phyloP scores from a whole-genome alignment of 2,329 filamentous ascomycete species.

The Talaromyces verruculosus region DNA sequence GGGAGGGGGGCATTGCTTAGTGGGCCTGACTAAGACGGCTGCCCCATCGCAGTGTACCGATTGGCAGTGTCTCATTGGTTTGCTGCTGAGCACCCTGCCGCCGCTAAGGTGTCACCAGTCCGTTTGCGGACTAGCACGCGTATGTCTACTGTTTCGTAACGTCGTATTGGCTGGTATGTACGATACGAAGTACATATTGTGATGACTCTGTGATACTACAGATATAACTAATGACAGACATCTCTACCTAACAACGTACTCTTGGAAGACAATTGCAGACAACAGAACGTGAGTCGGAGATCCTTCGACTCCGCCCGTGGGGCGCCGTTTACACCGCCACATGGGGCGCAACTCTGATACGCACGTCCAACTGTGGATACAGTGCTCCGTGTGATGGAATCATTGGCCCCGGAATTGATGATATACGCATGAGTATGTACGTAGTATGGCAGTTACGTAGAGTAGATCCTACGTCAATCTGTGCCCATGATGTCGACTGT shows the following conservation, averaged over 20 bases:
- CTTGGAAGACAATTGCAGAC: background rate
- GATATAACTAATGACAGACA: background rate
- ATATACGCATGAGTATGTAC: background rate
- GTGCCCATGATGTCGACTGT: background rate
- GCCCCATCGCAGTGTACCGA: background rate
- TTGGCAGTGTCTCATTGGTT: conserved; percentile 4
- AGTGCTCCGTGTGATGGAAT: background rate
- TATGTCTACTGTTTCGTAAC: background rate
- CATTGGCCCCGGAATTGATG: background rate
- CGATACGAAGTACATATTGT: background rate
- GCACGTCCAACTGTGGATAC: conserved; percentile 3
- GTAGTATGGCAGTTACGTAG: background rate
- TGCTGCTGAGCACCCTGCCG: background rate
- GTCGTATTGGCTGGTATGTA: background rate
- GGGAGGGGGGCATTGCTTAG: background rate
- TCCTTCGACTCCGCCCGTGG: background rate
- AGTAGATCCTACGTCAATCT: background rate
- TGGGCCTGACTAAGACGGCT: background rate
- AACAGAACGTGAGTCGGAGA: background rate
- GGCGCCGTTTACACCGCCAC: background rate
- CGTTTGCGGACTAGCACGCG: background rate
- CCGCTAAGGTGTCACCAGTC: conserved; percentile 15
- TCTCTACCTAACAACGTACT: too few species aligned
- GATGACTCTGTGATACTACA: background rate
- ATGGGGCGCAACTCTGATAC: background rate